phyloP scores from a whole-genome alignment of 2,329 filamentous ascomycete genomes.

The Botrytis sinoallii region DNA sequence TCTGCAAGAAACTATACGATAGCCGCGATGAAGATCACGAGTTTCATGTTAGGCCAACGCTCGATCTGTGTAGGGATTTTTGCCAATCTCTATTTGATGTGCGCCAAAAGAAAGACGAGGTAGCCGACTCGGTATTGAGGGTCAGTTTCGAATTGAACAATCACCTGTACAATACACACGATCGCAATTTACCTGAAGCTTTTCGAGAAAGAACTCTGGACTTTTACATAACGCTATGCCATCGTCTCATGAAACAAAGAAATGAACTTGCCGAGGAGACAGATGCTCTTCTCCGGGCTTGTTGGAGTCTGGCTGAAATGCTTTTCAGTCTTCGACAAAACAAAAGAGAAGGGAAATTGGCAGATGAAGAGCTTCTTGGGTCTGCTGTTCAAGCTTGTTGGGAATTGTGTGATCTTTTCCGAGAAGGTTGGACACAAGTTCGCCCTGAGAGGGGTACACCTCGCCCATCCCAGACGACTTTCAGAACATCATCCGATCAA shows the following conservation, averaged over 20 bases:
- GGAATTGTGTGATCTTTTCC: conserved; percentile 91
- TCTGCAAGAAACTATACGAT: conserved; percentile 86
- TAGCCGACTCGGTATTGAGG: conserved; percentile 79
- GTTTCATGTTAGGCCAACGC: conserved; percentile 66
- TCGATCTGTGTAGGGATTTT: conserved; percentile 88
- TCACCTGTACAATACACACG: conserved; percentile 89
- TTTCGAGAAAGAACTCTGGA: conserved; percentile 89
- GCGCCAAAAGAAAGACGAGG: conserved; percentile 71
- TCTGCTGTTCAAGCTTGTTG: conserved; percentile 91
- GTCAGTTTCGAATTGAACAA: conserved; percentile 96
- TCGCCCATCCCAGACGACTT: conserved; percentile 72
- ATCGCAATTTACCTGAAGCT: conserved; percentile 75
- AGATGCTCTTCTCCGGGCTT: conserved; percentile 78
- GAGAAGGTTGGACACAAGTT: conserved; percentile 86
- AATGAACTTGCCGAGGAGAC: conserved; percentile 76
- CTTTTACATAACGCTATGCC: conserved; percentile 91
- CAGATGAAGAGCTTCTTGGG: conserved; percentile 80
- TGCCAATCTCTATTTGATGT: conserved; percentile 90
- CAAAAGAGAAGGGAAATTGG: conserved; percentile 65
- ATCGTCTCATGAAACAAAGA: conserved; percentile 93
- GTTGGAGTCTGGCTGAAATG: conserved; percentile 90
- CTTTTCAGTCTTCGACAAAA: conserved; percentile 87
- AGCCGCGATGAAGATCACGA: conserved; percentile 69
- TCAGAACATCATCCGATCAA: conserved; percentile 40
- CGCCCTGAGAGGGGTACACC: conserved; percentile 84